Conservation (phyloP, 164 flowering plant species). For the Malania oleifera region DNA sequence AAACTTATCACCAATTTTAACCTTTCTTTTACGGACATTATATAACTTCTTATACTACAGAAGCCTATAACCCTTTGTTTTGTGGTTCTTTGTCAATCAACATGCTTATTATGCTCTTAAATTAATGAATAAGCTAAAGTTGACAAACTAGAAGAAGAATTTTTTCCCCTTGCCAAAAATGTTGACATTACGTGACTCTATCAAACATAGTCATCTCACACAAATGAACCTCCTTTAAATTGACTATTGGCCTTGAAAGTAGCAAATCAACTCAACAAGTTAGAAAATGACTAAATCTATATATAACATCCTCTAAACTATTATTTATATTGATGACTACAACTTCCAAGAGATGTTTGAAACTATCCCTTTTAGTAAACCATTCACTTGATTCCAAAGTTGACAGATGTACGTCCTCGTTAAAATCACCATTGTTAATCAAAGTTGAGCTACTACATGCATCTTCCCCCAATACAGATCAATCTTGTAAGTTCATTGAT, state of each 20-base stretch:
- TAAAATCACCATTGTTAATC: conserved; percentile 12
- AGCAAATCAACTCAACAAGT: conserved; percentile 17
- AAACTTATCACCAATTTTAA: conserved; percentile 30
- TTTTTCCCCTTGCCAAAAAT: conserved; percentile 7
- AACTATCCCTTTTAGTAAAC: conserved; percentile 17
- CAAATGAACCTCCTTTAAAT: conserved; percentile 14
- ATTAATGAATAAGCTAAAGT: conserved; percentile 32
- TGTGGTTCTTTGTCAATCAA: conserved; percentile 28
- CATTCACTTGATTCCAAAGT: conserved; percentile 20
- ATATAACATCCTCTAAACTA: conserved; percentile 23
- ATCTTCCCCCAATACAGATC: conserved; percentile 17
- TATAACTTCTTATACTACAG: conserved; percentile 25
- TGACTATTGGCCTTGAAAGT: conserved; percentile 15
- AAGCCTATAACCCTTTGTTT: conserved; percentile 12
- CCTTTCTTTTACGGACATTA: conserved; percentile 33
- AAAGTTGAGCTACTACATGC: conserved; percentile 16
- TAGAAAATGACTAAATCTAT: conserved; percentile 17
- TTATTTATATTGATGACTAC: conserved; percentile 26
- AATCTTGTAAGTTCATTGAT: conserved; percentile 12
- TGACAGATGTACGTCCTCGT: conserved; percentile 16
- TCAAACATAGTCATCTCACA: conserved; percentile 17
- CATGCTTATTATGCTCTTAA: conserved; percentile 24
- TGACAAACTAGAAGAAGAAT: conserved; percentile 16
- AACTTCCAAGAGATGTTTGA: conserved; percentile 45
- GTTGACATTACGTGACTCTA: conserved; percentile 21